Evolutionary conservation across 257 asterid genomes (phyloP), one percentile per base, ranked within the genome.

Genomic region (Parsonsia alboflavescens): DNA sequence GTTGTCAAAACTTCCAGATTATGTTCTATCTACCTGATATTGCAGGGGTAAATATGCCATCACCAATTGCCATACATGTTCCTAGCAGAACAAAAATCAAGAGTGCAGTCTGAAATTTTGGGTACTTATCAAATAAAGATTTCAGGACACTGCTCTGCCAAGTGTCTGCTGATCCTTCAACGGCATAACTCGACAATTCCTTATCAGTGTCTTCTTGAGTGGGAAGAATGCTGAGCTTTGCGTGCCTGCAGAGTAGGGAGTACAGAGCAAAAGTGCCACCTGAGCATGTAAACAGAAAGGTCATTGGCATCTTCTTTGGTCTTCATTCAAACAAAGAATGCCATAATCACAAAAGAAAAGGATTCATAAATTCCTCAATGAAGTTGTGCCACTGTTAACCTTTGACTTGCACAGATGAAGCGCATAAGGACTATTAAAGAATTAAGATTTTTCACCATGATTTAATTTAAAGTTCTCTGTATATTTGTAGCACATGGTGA

Each of bases 241-340:
- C 86, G 63, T 84, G 88, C 80, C 88, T 80, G 75, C 88, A 84
- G 66, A 84, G 80, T 49, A 84, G 71, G 3, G 88, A 84, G 63
- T 84, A 84, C 28, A 84, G 76, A 39, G 88, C 88, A 77, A 84
- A 84, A 24, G 88, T 74, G 52, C 86, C 86, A 73, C 88, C 88
- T 84, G 81, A 50, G 71, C 8, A 30, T 39, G 2, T 15, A 50
- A 36, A 68, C 49, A 46, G 15, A 73, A 75, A 12, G 13, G 68
- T n/a, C 24, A 28, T 28, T n/a, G 28, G 24, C 30, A 52, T 54
- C 48, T 26, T 17, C 53, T 41, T 42, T 65, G 19, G 50, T 42
- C 70, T 65, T 39, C 70, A 65, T 39, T 65, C 28, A 1, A 65
- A 28, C 70, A 39, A 7, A 59, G 41, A 59, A 59, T 11, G 28